A percentile compares a stretch with the other conserved stretches of the same genome.
Conservation (phyloP, 768 basidiomycete species). For the Pisolithus marmoratus region DNA sequence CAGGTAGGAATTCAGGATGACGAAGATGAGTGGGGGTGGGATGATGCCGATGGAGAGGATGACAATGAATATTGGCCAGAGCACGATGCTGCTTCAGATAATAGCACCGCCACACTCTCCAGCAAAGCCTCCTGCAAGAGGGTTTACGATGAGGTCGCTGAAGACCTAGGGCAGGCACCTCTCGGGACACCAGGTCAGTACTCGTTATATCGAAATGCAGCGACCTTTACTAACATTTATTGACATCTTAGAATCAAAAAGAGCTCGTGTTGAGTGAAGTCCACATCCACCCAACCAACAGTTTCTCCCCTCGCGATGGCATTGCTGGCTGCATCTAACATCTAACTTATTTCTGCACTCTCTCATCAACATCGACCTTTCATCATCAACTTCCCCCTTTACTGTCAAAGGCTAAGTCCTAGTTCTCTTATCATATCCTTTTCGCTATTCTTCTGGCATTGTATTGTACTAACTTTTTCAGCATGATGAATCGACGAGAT, state of each 20-base stretch:
- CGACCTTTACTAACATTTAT: background rate
- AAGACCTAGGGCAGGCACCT: slow-evolving; percentile 27
- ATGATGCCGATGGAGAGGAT: slow-evolving; percentile 43
- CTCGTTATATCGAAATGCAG: background rate
- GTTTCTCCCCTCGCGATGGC: background rate
- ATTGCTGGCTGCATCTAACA: background rate
- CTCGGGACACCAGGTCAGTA: slow-evolving; percentile 43
- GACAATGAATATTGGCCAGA: slow-evolving; percentile 40
- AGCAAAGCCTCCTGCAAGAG: slow-evolving; percentile 50
- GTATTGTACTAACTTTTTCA: slow-evolving; percentile 27
- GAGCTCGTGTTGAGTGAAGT: slow-evolving; percentile 35
- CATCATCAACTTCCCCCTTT: slow-evolving; percentile 5
- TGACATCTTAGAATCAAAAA: slow-evolving; percentile 35
- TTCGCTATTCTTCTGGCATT: slow-evolving; percentile 3
- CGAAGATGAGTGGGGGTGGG: slow-evolving; percentile 30
- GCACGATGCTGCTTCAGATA: slow-evolving; percentile 42
- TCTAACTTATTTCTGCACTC: slow-evolving; percentile 25
- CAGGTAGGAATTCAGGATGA: slow-evolving; percentile 12
- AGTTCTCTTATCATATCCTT: slow-evolving; percentile 6
- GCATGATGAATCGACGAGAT: slow-evolving; percentile 7
- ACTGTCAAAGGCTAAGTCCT: slow-evolving; percentile 24
- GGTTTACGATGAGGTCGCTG: slow-evolving; percentile 42
- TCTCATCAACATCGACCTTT: background rate
- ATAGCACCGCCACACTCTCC: slow-evolving; percentile 52
- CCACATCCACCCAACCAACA: background rate